Conservation (phyloP, 805 yeast genomes). For the Saccharomyces jurei region DNA sequence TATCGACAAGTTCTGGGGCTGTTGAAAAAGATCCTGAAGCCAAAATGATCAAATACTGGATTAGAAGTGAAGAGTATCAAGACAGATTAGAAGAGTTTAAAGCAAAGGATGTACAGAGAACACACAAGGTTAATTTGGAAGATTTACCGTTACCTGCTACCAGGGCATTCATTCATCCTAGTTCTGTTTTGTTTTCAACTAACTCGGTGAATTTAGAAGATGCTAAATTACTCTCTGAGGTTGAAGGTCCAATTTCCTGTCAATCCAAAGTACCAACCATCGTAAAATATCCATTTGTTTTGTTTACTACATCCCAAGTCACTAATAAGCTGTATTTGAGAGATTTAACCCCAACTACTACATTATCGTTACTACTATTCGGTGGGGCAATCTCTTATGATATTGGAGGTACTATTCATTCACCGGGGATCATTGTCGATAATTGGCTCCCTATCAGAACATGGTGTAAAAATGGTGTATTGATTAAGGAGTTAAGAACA, state of each 20-base stretch:
- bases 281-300: constrained; percentile 50
- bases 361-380: constrained; percentile 66
- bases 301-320: constrained; percentile 50
- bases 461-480: constrained; percentile 90
- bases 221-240: constrained; percentile 15
- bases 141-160: constrained; percentile 42
- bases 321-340: constrained; percentile 64
- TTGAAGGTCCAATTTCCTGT: constrained; percentile 10
- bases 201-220: constrained; percentile 26
- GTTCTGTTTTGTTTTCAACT: constrained; percentile 61
- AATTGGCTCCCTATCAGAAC: constrained; percentile 86
- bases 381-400: constrained; percentile 69
- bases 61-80: constrained; percentile 51
- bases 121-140: constrained; percentile 6
- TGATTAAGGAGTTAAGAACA: constrained; percentile 60
- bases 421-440: constrained; percentile 81
- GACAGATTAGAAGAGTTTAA: constrained; percentile 19
- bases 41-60: constrained; percentile 60
- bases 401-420: constrained; percentile 37
- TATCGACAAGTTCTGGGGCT: constrained; percentile 66
- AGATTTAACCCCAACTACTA: constrained; percentile 73
- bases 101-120: constrained; percentile 2
- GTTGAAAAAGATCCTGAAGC: constrained; percentile 84
- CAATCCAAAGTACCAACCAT: constrained; percentile 29
- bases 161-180: constrained; percentile 80